Base-by-base conservation (phyloP, 352 stramenopile genomes). In the Globisporangium orthogonon region DNA sequence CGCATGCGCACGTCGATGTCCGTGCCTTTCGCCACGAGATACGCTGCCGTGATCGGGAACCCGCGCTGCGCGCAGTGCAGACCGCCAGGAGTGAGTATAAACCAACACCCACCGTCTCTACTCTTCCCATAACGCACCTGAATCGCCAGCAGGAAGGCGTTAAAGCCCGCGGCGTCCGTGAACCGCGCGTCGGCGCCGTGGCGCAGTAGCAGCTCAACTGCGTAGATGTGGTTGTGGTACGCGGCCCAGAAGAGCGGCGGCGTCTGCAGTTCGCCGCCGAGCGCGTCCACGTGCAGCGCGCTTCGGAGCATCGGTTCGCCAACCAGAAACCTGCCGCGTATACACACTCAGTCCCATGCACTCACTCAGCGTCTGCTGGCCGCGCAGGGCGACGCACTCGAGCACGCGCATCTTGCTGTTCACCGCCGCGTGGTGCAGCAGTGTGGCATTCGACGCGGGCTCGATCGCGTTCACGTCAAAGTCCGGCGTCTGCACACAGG, bases 371-470 rank as follows among this genome's bases (percentile, higher is more conserved):
- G 1, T 3, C 35, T 41, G 9, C 3, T 41, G 7, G 9, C 9
- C 1, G 7, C 35, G 7, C 18, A 46, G 40, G 17, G 17, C 28
- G 17, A 65, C 68, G 30, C 63, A 92, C 76, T 90, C 79, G 28
- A 90, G 55, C 7, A 90, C 63, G 10, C 81, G 73, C 76, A 90
- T 89, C 61, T 88, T 89, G 61, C 72, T 86, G 69, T 86, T 90
- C 31, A 88, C 75, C n/a, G 78, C 77, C 18, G 83, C 83, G 58
- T 86, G 69, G 60, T 92, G 83, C n/a, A 92, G 63, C 47, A 92
- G 31, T 40, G 83, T 92, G 28, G 83, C 79, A 31, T 86, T 71
- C 28, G 78, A 73, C 13, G 61, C 50, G 59, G 67, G 51, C 47
- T 90, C 78, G 3, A 62, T 54, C 56, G 66, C 60, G 54, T 87